These are phyloP conservation scores for Ophiobolus disseminans DNA, from an alignment of 2,329 filamentous ascomycete species.

Conservation along the genomic window DNA sequence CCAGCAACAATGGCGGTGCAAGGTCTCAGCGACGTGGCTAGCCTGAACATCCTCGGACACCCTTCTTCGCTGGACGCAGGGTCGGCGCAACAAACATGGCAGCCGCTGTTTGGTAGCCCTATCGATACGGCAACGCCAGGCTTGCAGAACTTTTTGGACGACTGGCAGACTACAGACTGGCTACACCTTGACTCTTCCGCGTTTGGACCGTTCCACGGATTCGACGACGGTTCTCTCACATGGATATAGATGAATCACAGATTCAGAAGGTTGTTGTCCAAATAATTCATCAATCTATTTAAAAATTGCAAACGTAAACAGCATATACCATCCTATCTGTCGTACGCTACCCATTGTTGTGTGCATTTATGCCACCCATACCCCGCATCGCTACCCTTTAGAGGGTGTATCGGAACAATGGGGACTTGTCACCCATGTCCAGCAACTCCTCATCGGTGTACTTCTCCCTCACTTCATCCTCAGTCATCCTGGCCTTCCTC, in stretches of 20 bases:
- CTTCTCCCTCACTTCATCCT: slow-evolving; percentile 44
- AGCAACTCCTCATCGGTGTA: slow-evolving; percentile 49
- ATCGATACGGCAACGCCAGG: slow-evolving; percentile 20
- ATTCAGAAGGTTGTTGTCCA: no score
- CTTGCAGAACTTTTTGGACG: slow-evolving; percentile 31
- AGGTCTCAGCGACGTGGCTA: not conserved
- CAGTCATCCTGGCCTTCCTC: slow-evolving; percentile 43
- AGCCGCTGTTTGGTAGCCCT: slow-evolving; percentile 31
- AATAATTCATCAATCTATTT: no score
- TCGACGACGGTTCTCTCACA: slow-evolving; percentile 7
- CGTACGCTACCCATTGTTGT: no score
- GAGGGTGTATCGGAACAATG: slow-evolving; percentile 48
- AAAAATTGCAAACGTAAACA: no score
- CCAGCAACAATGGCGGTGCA: not conserved
- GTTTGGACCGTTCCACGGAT: slow-evolving; percentile 21
- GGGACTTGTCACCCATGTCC: slow-evolving; percentile 50
- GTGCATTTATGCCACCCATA: no score
- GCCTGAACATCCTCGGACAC: not conserved
- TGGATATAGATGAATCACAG: slow-evolving; percentile 21
- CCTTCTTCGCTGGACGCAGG: not conserved
- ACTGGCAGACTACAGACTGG: slow-evolving; percentile 47
- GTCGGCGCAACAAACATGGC: slow-evolving; percentile 16
- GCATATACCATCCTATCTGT: no score
- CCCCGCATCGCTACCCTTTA: slow-evolving; percentile 7
- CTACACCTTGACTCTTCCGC: slow-evolving; percentile 45